phyloP scores from a whole-genome alignment of 495 filamentous ascomycete genomes.

The Podospora tetraspora region DNA sequence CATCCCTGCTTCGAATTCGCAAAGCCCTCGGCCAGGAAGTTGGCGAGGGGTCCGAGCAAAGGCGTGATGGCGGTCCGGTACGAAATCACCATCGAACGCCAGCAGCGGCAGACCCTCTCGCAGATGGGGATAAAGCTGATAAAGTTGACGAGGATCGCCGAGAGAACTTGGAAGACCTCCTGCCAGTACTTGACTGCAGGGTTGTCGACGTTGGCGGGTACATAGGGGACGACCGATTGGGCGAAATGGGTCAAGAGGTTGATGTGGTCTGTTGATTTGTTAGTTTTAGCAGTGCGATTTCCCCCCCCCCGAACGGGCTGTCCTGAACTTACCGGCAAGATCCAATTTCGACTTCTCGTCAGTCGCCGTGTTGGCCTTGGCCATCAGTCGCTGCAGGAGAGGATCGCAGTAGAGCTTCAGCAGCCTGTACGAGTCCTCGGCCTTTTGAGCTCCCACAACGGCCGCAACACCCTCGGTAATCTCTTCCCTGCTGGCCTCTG shows the following conservation, averaged over 20 bases:
- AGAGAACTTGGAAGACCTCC: constrained; percentile 81
- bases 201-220: constrained; percentile 66
- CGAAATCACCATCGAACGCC: constrained; percentile 92
- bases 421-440: constrained; percentile 69
- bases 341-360: constrained; percentile 74
- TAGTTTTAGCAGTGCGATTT: constrained; percentile 7
- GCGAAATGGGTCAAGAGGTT: constrained; percentile 88
- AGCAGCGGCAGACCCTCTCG: constrained; percentile 89
- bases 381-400: constrained; percentile 78
- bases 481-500: constrained; percentile 83
- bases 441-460: constrained; percentile 80
- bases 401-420: constrained; percentile 94
- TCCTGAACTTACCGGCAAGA: constrained; percentile 63
- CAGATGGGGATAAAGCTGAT: constrained; percentile 78
- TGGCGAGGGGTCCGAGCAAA: constrained; percentile 75
- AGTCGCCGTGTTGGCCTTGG: constrained; percentile 75
- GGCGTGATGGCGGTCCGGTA: constrained; percentile 86
- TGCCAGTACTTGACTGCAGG: constrained; percentile 95
- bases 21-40: constrained; percentile 81
- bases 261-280: constrained; percentile 62
- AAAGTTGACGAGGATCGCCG: constrained; percentile 80
- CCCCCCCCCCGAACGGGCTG: neutral
- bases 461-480: constrained; percentile 90
- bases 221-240: constrained; percentile 70
- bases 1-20: constrained; percentile 83